phyloP scores from a whole-genome alignment of 805 yeast species.

The Yarrowia sp. region DNA sequence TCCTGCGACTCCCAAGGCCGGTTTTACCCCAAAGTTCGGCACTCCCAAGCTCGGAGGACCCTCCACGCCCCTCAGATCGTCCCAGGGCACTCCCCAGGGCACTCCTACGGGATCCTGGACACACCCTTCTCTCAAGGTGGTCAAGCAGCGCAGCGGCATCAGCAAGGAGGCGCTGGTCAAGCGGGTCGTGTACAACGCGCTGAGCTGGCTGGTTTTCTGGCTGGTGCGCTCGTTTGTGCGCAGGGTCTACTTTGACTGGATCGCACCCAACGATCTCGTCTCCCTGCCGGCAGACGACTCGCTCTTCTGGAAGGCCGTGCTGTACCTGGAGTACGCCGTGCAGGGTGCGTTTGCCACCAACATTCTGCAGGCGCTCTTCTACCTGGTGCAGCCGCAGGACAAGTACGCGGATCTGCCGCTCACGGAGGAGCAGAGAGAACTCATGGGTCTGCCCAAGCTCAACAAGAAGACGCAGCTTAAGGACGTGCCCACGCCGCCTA shows the following conservation, averaged over 20 bases:
- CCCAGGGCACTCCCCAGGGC: not conserved
- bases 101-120: slow-evolving; percentile 23
- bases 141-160: slow-evolving; percentile 4
- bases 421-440: slow-evolving; percentile 34
- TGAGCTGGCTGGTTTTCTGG: slow-evolving; percentile 74
- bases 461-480: slow-evolving; percentile 27
- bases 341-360: slow-evolving; percentile 33
- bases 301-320: not conserved
- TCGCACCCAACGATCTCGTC: not conserved
- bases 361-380: slow-evolving; percentile 27
- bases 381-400: slow-evolving; percentile 29
- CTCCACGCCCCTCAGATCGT: not conserved
- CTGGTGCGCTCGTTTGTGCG: slow-evolving; percentile 68
- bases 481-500: slow-evolving; percentile 33
- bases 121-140: not conserved
- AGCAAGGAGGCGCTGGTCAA: slow-evolving; percentile 4
- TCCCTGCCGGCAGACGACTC: not conserved
- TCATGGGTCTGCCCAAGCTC: slow-evolving; percentile 36
- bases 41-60: not conserved
- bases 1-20: slow-evolving; percentile 8
- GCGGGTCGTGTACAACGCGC: slow-evolving; percentile 36
- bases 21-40: not conserved
- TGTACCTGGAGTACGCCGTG: slow-evolving; percentile 3
- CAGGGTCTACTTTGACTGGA: not conserved
- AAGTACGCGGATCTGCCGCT: slow-evolving; percentile 35